These are phyloP conservation scores for Suhomyces coccinellae DNA, from an alignment of 1,139 yeast species.

Conservation along the genomic window DNA sequence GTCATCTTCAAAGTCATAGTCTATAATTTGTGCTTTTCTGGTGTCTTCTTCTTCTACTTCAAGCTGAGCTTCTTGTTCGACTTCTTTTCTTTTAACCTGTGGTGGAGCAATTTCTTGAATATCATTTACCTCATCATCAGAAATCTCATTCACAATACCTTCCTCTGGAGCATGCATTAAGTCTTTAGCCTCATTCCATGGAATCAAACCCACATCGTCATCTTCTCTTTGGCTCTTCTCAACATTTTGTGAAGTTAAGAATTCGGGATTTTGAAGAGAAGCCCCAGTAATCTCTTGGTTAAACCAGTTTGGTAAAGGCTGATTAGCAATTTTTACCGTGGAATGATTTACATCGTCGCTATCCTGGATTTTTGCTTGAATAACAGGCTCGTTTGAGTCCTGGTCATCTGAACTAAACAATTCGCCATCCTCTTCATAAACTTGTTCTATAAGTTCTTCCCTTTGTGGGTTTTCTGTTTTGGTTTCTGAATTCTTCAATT, in stretches of 20 bases:
- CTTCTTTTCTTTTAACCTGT: not conserved
- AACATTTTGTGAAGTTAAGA: slow-evolving; percentile 16
- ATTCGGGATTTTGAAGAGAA: slow-evolving; percentile 10
- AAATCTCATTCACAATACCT: slow-evolving; percentile 15
- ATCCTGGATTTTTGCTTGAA: not conserved
- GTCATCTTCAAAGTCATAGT: slow-evolving; percentile 70
- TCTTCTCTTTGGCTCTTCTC: slow-evolving; percentile 34
- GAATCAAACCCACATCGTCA: slow-evolving; percentile 49
- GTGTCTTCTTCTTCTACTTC: slow-evolving; percentile 2
- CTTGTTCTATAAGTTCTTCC: too few relatives aligned
- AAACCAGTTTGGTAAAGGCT: slow-evolving; percentile 36
- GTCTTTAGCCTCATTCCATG: slow-evolving; percentile 48
- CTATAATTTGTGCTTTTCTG: slow-evolving; percentile 33
- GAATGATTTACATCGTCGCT: not conserved
- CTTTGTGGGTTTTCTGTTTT: too few relatives aligned
- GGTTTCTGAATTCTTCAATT: too few relatives aligned
- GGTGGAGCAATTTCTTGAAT: slow-evolving; percentile 17
- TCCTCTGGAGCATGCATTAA: slow-evolving; percentile 20
- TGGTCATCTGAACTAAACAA: not conserved
- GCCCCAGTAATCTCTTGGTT: slow-evolving; percentile 15
- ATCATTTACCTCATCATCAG: slow-evolving; percentile 10
- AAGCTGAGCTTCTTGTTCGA: not conserved
- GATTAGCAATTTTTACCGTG: not conserved
- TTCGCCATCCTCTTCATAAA: not conserved
- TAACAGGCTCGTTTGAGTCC: not conserved